Evolutionary conservation across 176 grass and related monocot species (phyloP), one percentile per base, ranked within the genome.

Genomic region (Zizania latifolia): DNA sequence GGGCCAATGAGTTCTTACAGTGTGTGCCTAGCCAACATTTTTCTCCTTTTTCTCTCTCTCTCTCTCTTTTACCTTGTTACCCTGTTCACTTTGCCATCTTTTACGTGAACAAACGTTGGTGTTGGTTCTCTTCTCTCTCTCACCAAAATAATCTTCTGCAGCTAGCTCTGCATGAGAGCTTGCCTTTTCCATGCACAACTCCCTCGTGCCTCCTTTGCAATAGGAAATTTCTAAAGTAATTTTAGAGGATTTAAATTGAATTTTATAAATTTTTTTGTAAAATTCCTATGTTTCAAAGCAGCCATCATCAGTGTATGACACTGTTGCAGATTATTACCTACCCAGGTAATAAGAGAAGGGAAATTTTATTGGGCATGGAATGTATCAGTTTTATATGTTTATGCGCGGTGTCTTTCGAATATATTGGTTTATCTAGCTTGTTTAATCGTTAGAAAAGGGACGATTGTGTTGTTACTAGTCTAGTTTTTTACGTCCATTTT

Each of bases 1-100:
- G 57, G 48, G 61, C 50, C 74, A 79, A 73, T 76, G 74, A 78
- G 67, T 85, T 77, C 67, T 82, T 85, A 57, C 78, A 57, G n/a
- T n/a, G 41, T 80, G 65, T 79, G 76, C 55, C 75, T 8, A 24
- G 35, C 55, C 51, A 41, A n/a, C 28, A 16, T 26, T 55, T 2
- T 28, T n/a, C 8, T 22, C 5, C n/a, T 44, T 36, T 22, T 10
- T 23, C 26, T 53, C 8, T 66, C 2, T 34, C n/a, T 43, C 16
- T 45, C 31, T 31, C 28, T 12, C 34, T 81, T 68, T 67, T 15
- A 53, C 33, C 51, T 53, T 85, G 45, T 62, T 68, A 70, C 54
- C 70, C 37, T 74, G 60, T 63, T 22, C 3, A 23, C 15, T 48
- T 48, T 46, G 37, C 53, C 61, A 74, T 60, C 29, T 40, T 39